phyloP scores from a whole-genome alignment of 2,329 filamentous ascomycete genomes.

The Paraconiothyrium sp. region DNA sequence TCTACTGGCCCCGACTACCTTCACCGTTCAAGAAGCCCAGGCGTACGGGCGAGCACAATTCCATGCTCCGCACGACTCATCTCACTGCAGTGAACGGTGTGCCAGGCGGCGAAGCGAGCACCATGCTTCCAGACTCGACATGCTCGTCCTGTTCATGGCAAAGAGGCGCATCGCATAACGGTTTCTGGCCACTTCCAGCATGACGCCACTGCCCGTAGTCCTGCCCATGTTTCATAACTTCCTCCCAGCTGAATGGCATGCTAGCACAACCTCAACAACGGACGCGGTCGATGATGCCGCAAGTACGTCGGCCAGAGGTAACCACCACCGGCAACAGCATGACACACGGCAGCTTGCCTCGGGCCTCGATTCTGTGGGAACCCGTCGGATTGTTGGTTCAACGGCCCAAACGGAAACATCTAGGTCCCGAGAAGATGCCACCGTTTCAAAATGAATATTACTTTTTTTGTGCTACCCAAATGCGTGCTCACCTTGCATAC shows the following conservation, averaged over 20 bases:
- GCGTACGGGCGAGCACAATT: background rate
- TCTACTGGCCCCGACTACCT: background rate
- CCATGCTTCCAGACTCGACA: background rate
- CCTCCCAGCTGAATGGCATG: background rate
- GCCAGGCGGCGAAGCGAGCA: slow-evolving; percentile 4
- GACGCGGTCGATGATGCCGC: background rate
- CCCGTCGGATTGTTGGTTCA: background rate
- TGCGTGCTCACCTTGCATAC: background rate
- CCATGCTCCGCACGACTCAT: background rate
- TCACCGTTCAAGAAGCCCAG: slow-evolving; percentile 11
- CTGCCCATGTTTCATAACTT: background rate
- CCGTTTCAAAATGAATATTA: background rate
- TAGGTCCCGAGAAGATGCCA: background rate
- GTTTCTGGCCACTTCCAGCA: background rate
- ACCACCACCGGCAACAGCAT: background rate
- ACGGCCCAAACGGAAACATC: background rate
- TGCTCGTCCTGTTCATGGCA: background rate
- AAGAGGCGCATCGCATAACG: background rate
- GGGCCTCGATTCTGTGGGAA: background rate
- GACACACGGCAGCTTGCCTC: background rate
- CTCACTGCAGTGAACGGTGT: slow-evolving; percentile 7
- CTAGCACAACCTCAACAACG: background rate
- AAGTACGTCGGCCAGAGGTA: background rate
- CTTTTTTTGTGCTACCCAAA: background rate
- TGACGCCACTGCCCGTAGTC: background rate